Evolutionary conservation across 345 rosid genomes (phyloP).

Genomic region (Hibiscus syriacus): DNA sequence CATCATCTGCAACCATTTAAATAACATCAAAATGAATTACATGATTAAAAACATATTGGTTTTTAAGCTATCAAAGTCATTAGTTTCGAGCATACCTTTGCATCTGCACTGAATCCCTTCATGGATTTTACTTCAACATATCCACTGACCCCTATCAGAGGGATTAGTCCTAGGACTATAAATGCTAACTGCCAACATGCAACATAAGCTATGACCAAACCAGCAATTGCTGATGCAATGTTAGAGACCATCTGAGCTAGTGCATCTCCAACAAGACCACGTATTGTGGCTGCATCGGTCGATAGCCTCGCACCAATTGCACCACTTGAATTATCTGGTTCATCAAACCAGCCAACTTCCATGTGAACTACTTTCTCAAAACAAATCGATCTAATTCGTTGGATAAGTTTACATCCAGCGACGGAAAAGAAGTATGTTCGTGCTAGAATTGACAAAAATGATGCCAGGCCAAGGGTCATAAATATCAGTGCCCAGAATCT

Average conservation of each 20-base stretch:
- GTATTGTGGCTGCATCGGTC: slow-evolving; percentile 69
- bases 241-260: slow-evolving; percentile 59
- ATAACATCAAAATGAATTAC: neutral
- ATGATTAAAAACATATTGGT: neutral
- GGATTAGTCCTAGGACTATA: slow-evolving; percentile 52
- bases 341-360: slow-evolving; percentile 88
- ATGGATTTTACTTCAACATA: slow-evolving; percentile 50
- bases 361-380: slow-evolving; percentile 75
- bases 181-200: slow-evolving; percentile 67
- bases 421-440: slow-evolving; percentile 50
- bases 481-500: slow-evolving; percentile 62
- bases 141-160: slow-evolving; percentile 54
- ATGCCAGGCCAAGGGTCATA: slow-evolving; percentile 46
- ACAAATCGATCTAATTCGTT: slow-evolving; percentile 56
- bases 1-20: slow-evolving; percentile 41
- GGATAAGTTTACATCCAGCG: slow-evolving; percentile 61
- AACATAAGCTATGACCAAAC: slow-evolving; percentile 59
- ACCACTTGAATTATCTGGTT: slow-evolving; percentile 67
- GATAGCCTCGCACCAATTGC: slow-evolving; percentile 73
- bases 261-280: slow-evolving; percentile 71
- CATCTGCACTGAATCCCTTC: slow-evolving; percentile 73
- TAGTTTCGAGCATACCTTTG: slow-evolving; percentile 42
- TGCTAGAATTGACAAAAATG: slow-evolving; percentile 37
- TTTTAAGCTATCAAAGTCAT: neutral
- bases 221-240: slow-evolving; percentile 45